Base-by-base conservation (phyloP, 495 filamentous ascomycete species). In the Penicillium pancosmium region DNA sequence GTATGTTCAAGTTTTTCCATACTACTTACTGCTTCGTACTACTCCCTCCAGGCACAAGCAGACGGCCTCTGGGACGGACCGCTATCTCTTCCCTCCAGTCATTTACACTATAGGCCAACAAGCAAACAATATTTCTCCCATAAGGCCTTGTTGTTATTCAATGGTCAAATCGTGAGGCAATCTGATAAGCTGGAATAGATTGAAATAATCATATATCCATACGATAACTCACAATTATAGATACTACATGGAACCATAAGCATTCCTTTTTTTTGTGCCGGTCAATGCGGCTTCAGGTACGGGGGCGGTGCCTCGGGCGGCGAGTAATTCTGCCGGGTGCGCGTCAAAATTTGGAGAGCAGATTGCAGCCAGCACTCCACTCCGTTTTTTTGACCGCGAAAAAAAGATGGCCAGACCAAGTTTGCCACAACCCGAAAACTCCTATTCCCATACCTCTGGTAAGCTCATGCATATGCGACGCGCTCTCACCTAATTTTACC, bases 271-370 rank as follows among this genome's bases (percentile, higher is more conserved):
- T 40, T 40, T 40, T 40, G 12, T 40, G 36, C 36, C 11, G 36
- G 36, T 40, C 12, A n/a, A 31, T 31, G 27, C 27, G 27, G 27
- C 8, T 31, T 31, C 27, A 31, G 27, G 27, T 40, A 40, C 15
- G 2, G 11, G 11, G 55, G 60, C 60, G 60, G 60, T 62, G 21
- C 16, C 7, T 0, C 7, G 16, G 33, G 56, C 60, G 60, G 60
- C 55, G 7, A 16, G 16, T 2, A 19, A 44, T 44, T 44, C 41
- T 44, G 41, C 41, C 40, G 15, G 40, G 15, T 43, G 4, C n/a
- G n/a, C 6, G 12, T 16, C 11, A 19, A 44, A 44, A 44, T 16
- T 44, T 44, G 16, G 34, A 41, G 5, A 9, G 41, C 10, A 19
- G 8, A 16, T 16, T 19, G n/a, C 41, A 5, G n/a, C 12, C 12